Evolutionary conservation across 2,329 filamentous ascomycete genomes (phyloP), one percentile per base, ranked within the genome.

Genomic region (Pseudogymnoascus sp.): DNA sequence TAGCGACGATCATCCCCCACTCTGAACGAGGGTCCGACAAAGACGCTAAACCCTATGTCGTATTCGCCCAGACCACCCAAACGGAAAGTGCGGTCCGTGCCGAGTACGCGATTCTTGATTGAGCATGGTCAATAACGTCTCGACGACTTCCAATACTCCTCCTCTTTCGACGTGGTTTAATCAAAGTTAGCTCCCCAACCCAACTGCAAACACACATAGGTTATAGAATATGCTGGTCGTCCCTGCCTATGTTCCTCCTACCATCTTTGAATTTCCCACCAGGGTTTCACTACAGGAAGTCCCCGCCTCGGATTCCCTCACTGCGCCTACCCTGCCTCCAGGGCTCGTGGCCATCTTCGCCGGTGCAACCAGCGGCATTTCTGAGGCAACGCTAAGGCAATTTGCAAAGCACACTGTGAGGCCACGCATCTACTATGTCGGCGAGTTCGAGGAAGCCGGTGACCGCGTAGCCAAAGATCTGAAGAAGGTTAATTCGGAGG

Each of bases 341-440:
- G 71, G 74, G 11, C 73, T 81, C 10, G 77, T 81, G 11, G 80
- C 78, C 16, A 76, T 83, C 64, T 83, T 83, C 66, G 77, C 79
- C 13, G 80, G 81, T 14, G 80, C 72, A 19, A 83, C 80, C 2
- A 80, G 74, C 34, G 81, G 81, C 41, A 78, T 83, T 39, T 80
- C 80, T 54, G 77, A 80, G 68, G 72, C 71, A 36, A 77, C 79
- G 0, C 67, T 83, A 1, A 77, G 75, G 62, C 68, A 75, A n/a
- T 78, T 82, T 61, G 77, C 77, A 1, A 74, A 74, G 43, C 64
- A 77, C 61, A 72, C 77, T 21, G 61, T 61, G 3, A 68, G 73
- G 16, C 79, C 79, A 0, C 74, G 71, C 0, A 73, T 78, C 14
- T 81, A 82, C 68, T 70, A 82, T 62, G 68, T 83, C 54, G 81